These are phyloP conservation scores for Kentomonas sorsogonicus DNA, from an alignment of 208 protist species.

Conservation along the genomic window DNA sequence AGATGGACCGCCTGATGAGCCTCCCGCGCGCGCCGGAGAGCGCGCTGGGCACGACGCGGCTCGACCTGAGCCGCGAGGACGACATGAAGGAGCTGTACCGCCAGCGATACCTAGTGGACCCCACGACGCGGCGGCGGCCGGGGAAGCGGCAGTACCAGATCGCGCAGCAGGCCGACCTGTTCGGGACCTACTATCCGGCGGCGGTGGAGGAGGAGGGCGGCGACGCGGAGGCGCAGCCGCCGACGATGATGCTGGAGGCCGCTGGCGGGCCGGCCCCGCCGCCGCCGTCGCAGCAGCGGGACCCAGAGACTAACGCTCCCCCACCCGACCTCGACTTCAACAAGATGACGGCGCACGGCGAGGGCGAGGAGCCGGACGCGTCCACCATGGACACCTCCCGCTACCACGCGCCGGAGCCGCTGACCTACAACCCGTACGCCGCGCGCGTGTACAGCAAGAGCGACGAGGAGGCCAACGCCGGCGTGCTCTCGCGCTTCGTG, in stretches of 20 bases:
- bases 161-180: slow-evolving; percentile 31
- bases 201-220: slow-evolving; percentile 21
- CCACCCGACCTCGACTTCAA: slow-evolving; percentile 1
- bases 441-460: background rate
- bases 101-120: slow-evolving; percentile 55
- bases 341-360: slow-evolving; percentile 1
- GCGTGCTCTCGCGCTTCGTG: too few relatives aligned
- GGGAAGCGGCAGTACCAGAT: slow-evolving; percentile 38
- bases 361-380: background rate
- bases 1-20: slow-evolving; percentile 15
- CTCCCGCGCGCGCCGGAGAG: slow-evolving; percentile 7
- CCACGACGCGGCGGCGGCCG: slow-evolving; percentile 29
- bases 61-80: slow-evolving; percentile 53
- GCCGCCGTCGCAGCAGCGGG: slow-evolving; percentile 3
- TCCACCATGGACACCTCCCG: background rate
- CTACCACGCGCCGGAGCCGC: too few relatives aligned
- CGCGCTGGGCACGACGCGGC: slow-evolving; percentile 15
- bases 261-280: slow-evolving; percentile 14
- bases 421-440: background rate
- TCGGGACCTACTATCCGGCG: slow-evolving; percentile 35
- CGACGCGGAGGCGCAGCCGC: slow-evolving; percentile 11
- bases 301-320: background rate
- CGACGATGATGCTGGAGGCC: slow-evolving; percentile 12
- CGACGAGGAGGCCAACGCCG: background rate
- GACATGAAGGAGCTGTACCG: slow-evolving; percentile 53